A percentile compares a stretch with the other conserved stretches of the same genome.
These are phyloP conservation scores for Tulasnella sp. DNA, from an alignment of 768 basidiomycete species.

Conservation along the genomic window DNA sequence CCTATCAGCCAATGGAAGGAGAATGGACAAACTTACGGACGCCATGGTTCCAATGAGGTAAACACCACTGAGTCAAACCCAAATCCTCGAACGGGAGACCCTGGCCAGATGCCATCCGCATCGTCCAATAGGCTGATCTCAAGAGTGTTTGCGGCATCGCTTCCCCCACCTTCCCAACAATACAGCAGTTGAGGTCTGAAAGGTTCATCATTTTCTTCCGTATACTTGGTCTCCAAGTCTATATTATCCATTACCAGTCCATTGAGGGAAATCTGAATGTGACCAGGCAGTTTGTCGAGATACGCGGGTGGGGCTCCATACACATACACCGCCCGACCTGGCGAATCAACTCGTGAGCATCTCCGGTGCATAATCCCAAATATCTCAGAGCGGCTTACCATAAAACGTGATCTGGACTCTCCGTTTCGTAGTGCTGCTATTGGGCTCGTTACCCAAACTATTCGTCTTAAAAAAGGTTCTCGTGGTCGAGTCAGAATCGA, in stretches of 20 bases:
- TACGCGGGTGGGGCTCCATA: neutral
- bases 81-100: neutral
- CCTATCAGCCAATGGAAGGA: too few species aligned
- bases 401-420: neutral
- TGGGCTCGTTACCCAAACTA: conserved; percentile 1
- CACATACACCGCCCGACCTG: neutral
- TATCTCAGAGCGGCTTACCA: neutral
- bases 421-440: neutral
- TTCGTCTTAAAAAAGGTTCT: neutral
- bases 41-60: neutral
- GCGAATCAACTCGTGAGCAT: neutral
- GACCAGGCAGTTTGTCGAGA: neutral
- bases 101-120: neutral
- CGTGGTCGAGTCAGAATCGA: neutral
- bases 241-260: neutral
- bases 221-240: neutral
- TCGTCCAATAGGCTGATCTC: neutral
- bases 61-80: neutral
- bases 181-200: neutral
- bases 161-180: too few species aligned
- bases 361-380: neutral
- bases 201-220: neutral
- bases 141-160: neutral
- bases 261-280: neutral
- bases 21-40: neutral